phyloP scores from a whole-genome alignment of 2,329 filamentous ascomycete genomes.

The Aspergillus sclerotialis region DNA sequence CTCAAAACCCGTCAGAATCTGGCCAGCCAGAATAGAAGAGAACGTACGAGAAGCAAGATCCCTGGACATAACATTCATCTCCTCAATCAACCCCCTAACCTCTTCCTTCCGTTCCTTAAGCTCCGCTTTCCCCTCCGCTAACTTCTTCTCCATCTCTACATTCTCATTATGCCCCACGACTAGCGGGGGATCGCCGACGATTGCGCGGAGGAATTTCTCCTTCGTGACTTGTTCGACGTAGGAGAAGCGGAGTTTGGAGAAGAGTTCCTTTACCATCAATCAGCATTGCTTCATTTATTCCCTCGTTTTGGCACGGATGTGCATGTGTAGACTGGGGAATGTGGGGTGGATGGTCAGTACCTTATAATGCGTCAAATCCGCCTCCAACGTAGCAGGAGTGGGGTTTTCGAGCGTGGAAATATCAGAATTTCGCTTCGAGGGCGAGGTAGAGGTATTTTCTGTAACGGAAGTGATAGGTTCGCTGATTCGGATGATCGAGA shows the following conservation, averaged over 20 bases:
- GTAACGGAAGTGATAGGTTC: slow-evolving; percentile 57
- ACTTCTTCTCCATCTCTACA: slow-evolving; percentile 63
- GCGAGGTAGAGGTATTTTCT: slow-evolving; percentile 20
- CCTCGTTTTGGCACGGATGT: no score
- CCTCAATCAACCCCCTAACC: slow-evolving; percentile 64
- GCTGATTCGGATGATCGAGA: slow-evolving; percentile 70
- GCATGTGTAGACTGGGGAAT: no score
- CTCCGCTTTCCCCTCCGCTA: slow-evolving; percentile 62
- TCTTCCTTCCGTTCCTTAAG: slow-evolving; percentile 75
- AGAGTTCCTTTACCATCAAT: slow-evolving; percentile 58
- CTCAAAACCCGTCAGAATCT: no score
- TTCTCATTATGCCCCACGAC: slow-evolving; percentile 82
- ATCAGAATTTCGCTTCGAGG: slow-evolving; percentile 60
- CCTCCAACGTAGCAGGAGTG: slow-evolving; percentile 69
- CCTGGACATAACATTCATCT: slow-evolving; percentile 63
- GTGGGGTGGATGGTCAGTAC: no score
- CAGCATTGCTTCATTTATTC: no score
- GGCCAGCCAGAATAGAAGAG: no score
- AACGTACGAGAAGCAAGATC: slow-evolving; percentile 53
- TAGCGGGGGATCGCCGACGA: slow-evolving; percentile 82
- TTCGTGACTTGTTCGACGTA: slow-evolving; percentile 99
- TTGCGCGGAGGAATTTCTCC: slow-evolving; percentile 90
- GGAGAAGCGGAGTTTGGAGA: slow-evolving; percentile 91
- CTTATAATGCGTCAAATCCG: slow-evolving; percentile 83
- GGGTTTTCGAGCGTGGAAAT: slow-evolving; percentile 61